Conservation (phyloP, 2,329 filamentous ascomycete genomes). For the Didymella segeticola region DNA sequence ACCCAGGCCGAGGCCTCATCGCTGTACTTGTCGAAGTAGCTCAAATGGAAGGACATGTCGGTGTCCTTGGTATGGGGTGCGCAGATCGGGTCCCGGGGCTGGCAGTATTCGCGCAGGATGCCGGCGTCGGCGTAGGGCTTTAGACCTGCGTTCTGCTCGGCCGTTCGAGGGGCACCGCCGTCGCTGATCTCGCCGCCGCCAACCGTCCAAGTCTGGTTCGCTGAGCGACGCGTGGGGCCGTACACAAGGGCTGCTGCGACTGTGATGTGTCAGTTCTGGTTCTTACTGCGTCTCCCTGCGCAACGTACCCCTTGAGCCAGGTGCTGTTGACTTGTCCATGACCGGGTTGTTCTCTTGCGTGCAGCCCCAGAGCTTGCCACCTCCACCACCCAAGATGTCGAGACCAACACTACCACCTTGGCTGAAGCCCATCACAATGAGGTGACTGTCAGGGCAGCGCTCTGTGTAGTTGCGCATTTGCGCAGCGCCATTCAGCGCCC, state of each 20-base stretch:
- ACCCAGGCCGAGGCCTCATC: slow-evolving; percentile 35
- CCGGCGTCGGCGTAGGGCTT: slow-evolving; percentile 44
- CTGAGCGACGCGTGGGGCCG: slow-evolving; percentile 34
- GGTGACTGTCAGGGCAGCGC: slow-evolving; percentile 35
- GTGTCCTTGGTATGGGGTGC: slow-evolving; percentile 56
- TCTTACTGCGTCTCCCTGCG: no score
- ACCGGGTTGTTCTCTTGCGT: slow-evolving; percentile 28
- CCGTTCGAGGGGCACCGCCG: slow-evolving; percentile 30
- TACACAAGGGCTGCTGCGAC: slow-evolving; percentile 34
- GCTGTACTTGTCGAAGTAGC: slow-evolving; percentile 56
- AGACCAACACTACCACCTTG: slow-evolving; percentile 36
- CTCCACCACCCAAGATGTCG: slow-evolving; percentile 35
- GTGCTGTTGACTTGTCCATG: slow-evolving; percentile 29
- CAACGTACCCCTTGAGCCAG: slow-evolving; percentile 35
- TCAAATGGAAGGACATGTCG: slow-evolving; percentile 63
- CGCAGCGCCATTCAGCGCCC: slow-evolving; percentile 31
- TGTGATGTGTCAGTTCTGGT: slow-evolving; percentile 17
- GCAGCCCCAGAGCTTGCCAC: slow-evolving; percentile 35
- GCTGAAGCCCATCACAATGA: slow-evolving; percentile 38
- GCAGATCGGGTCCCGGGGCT: slow-evolving; percentile 67
- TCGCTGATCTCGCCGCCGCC: slow-evolving; percentile 32
- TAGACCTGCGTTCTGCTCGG: slow-evolving; percentile 29
- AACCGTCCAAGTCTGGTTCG: slow-evolving; percentile 31
- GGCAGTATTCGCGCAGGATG: slow-evolving; percentile 69
- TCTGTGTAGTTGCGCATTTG: slow-evolving; percentile 39